Conservation (phyloP, 768 basidiomycete species). For the Crepidotus variabilis region DNA sequence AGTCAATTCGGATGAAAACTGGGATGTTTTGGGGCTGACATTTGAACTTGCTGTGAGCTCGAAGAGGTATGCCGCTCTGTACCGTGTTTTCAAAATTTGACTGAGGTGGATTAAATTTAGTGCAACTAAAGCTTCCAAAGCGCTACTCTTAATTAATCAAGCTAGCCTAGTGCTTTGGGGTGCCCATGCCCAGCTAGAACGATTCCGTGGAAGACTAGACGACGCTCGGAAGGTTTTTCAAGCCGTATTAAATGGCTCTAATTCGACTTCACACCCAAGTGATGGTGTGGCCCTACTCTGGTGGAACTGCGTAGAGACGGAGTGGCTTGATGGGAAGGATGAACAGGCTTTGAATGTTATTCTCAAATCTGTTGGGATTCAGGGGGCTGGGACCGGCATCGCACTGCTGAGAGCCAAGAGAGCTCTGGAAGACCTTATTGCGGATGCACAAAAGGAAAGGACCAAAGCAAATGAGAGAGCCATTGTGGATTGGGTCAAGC, state of each 20-base stretch:
- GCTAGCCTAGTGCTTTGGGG: slow-evolving; percentile 66
- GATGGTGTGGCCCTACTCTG: slow-evolving; percentile 48
- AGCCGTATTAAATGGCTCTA: slow-evolving; percentile 52
- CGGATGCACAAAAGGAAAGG: slow-evolving; percentile 18
- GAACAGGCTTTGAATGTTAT: slow-evolving; percentile 52
- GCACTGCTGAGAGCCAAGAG: slow-evolving; percentile 63
- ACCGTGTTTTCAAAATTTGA: background rate
- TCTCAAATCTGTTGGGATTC: slow-evolving; percentile 48
- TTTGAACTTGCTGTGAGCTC: slow-evolving; percentile 60
- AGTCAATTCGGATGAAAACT: slow-evolving; percentile 44
- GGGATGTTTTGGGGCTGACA: slow-evolving; percentile 63
- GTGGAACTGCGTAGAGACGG: slow-evolving; percentile 86
- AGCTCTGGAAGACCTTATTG: slow-evolving; percentile 49
- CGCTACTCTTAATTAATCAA: slow-evolving; percentile 49
- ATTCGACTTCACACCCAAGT: slow-evolving; percentile 27
- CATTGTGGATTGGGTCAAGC: slow-evolving; percentile 62
- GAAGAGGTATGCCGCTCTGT: slow-evolving; percentile 44
- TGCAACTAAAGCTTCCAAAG: slow-evolving; percentile 66
- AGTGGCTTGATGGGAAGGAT: slow-evolving; percentile 60
- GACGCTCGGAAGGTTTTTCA: slow-evolving; percentile 80
- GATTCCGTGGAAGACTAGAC: slow-evolving; percentile 54
- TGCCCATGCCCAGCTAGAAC: slow-evolving; percentile 74
- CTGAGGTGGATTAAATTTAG: slow-evolving; percentile 29
- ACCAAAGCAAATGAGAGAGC: slow-evolving; percentile 44
- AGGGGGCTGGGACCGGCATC: slow-evolving; percentile 46